Conservation (phyloP, 208 protist species). For the Trypanosoma lewisi region DNA sequence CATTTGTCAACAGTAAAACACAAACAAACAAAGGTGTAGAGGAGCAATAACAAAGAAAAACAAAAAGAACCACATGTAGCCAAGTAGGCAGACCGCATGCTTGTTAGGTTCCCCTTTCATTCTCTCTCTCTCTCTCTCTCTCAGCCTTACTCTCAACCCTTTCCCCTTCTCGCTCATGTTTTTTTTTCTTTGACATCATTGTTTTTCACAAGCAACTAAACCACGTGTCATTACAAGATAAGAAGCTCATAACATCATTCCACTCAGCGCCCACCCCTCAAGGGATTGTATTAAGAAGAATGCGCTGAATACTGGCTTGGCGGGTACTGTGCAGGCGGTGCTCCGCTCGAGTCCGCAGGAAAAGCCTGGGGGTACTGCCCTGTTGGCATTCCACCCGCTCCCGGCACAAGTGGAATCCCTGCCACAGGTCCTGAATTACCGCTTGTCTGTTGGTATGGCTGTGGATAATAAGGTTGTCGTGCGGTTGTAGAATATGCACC, state of each 20-base stretch:
- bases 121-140: background rate
- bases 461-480: slow-evolving; percentile 4
- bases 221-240: background rate
- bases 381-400: background rate
- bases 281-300: background rate
- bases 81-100: background rate
- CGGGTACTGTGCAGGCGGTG: slow-evolving; percentile 9
- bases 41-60: background rate
- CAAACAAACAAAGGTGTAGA: background rate
- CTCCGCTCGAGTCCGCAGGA: background rate
- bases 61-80: background rate
- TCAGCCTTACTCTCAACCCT: background rate
- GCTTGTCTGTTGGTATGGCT: background rate
- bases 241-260: background rate
- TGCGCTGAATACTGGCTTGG: slow-evolving; percentile 3
- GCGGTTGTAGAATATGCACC: background rate
- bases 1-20: too few relatives aligned
- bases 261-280: too few relatives aligned
- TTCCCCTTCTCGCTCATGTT: background rate
- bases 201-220: too few relatives aligned
- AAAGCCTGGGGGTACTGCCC: slow-evolving; percentile 23
- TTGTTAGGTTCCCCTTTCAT: background rate
- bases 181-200: background rate
- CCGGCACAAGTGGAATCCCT: slow-evolving; percentile 15
- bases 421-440: background rate